Base-by-base conservation (phyloP, 176 grass and related monocot genomes). In the Lolium perenne region DNA sequence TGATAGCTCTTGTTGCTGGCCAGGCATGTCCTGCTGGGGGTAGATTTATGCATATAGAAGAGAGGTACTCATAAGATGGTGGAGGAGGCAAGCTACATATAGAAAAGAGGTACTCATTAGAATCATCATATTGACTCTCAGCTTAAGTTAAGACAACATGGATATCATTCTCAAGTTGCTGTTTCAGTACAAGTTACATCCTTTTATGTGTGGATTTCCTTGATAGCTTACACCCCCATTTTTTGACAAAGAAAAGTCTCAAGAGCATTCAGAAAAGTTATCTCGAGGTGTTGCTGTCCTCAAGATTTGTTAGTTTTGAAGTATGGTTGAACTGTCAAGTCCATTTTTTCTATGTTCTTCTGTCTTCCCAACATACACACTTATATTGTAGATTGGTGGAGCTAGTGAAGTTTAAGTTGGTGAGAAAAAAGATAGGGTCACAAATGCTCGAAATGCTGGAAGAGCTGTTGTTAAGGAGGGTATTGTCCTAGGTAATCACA, bases 371-470 rank as follows among this genome's bases (percentile, higher is more conserved):
- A 10, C 77, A 68, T 74, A 54, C 63, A 26, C 56, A 29, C 43
- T 76, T 51, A 71, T 53, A 86, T 40, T 91, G 74, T 45, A 95
- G 95, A 94, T 97, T 80, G 95, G 95, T 76, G 92, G 95, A 84
- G 85, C 89, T 82, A 97, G 92, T 22, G 92, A 97, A 67, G 86
- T 64, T 84, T 91, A 97, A 89, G 92, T 93, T 91, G 82, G 95
- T 82, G 95, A 97, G 87, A 97, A 87, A 85, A 97, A 97, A 73
- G 92, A 95, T 83, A 97, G 92, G 81, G 95, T 97, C 41, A 95
- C 90, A 68, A 91, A 97, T 86, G 95, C 92, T 84, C 75, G 93
- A 86, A 89, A 97, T 90, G 89, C 91, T 38, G 87, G 91, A 71
- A 86, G 71, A 77, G 95, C 95, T 76, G 95, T 92, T 71, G 85